These are phyloP conservation scores for Xylariaceae sp. DNA, from an alignment of 2,329 filamentous ascomycete genomes.

Conservation along the genomic window DNA sequence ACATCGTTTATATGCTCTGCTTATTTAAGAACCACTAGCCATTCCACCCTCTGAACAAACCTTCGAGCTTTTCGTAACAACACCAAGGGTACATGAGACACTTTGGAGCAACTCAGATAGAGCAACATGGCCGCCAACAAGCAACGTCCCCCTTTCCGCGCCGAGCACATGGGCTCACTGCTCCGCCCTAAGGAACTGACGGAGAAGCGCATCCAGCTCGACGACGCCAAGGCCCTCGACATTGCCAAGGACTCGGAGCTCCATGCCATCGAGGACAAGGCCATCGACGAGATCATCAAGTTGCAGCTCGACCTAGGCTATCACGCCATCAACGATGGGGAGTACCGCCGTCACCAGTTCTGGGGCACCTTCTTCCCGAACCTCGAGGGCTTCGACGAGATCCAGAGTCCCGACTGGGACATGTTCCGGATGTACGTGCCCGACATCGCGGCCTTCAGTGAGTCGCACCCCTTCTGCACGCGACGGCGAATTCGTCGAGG, in stretches of 20 bases:
- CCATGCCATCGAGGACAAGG: slow-evolving; percentile 50
- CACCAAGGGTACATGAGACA: background rate
- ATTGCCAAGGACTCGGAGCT: slow-evolving; percentile 40
- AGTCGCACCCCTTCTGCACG: slow-evolving; percentile 26
- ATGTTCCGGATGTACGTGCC: slow-evolving; percentile 53
- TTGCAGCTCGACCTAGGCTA: slow-evolving; percentile 65
- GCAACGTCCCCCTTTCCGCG: slow-evolving; percentile 59
- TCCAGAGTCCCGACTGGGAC: slow-evolving; percentile 44
- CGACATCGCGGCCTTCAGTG: slow-evolving; percentile 39
- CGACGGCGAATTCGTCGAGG: too few species aligned
- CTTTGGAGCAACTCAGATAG: background rate
- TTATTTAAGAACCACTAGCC: background rate
- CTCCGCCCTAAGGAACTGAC: slow-evolving; percentile 63
- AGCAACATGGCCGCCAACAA: slow-evolving; percentile 24
- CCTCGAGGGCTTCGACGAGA: slow-evolving; percentile 38
- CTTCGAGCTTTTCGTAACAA: background rate
- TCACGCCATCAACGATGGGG: slow-evolving; percentile 52
- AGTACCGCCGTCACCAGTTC: slow-evolving; percentile 41
- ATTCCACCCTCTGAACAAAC: background rate
- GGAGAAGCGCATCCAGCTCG: slow-evolving; percentile 50
- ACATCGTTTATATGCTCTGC: background rate
- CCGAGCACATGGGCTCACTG: slow-evolving; percentile 71
- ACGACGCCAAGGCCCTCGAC: slow-evolving; percentile 32
- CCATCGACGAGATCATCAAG: slow-evolving; percentile 64
- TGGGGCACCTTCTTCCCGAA: slow-evolving; percentile 44